Evolutionary conservation across 352 stramenopile species (phyloP).

Genomic region (Globisporangium okanoganense): DNA sequence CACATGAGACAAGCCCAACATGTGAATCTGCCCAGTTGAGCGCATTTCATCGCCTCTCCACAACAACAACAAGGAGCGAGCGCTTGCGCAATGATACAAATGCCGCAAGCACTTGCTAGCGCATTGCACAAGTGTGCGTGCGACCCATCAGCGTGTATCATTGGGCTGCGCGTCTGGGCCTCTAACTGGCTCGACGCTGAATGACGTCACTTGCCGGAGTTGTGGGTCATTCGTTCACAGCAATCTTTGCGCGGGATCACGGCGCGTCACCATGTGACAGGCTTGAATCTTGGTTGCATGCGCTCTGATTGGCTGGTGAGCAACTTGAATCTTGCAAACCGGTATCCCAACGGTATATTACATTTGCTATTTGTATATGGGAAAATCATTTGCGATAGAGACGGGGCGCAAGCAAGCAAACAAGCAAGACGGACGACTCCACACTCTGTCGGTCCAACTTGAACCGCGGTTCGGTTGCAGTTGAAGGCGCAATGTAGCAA

Average conservation of each 20-base stretch:
- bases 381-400: no score
- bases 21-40: neutral
- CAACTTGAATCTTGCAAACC: constrained; percentile 7
- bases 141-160: neutral
- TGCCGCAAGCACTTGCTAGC: neutral
- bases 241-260: neutral
- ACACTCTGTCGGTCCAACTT: neutral
- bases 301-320: neutral
- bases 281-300: neutral
- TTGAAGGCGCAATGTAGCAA: constrained; percentile 1
- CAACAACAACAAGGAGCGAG: neutral
- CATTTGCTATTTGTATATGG: constrained; percentile 1
- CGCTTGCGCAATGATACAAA: neutral
- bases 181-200: neutral
- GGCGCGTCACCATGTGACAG: constrained; percentile 11
- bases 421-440: neutral
- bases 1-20: neutral
- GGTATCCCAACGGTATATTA: neutral
- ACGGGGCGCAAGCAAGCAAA: neutral
- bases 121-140: neutral
- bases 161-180: neutral
- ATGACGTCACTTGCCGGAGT: constrained; percentile 4
- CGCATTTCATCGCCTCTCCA: neutral
- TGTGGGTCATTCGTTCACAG: constrained; percentile 4
- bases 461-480: constrained; percentile 1